Evolutionary conservation across 441 rosid species (phyloP), one percentile per base, ranked within the genome.

Genomic region (Corymbia calophylla): DNA sequence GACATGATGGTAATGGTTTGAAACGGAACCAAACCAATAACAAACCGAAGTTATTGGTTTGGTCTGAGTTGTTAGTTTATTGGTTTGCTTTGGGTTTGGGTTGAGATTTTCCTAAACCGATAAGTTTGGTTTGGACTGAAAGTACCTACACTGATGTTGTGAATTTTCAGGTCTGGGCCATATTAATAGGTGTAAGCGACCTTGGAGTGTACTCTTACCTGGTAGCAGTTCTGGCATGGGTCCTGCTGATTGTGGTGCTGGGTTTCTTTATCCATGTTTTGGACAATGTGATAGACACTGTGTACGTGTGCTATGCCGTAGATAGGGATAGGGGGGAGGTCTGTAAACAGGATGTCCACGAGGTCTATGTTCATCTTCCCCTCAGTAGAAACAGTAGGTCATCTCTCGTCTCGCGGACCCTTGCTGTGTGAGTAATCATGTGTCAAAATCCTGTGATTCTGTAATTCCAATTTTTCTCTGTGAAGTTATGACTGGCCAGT

Each of bases 311-410:
- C 90, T 97, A 94, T 58, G 98, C 97, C 7, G 88, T 97, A 17
- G 99, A 96, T 88, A 90, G 92, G 90, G 99, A 97, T 90, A 93
- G 94, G 86, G 99, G 96, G 17, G 99, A 97, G 87, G 99, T 96
- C 58, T 95, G 94, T 89, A 97, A 95, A 91, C 95, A 95, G 85
- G 97, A 97, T 88, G 97, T 96, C 88, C 98, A 97, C 49, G 98
- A 96, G 91, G 97, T 97, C 54, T 97, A 97, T 87, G 95, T 94
- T 86, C 94, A 93, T 70, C 92, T 97, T 73, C 99, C 97, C 14
- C 91, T 94, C 90, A 94, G 95, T 89, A 91, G 97, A 93, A 96
- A 93, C 93, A 88, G 91, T 62, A 94, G 96, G 90, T 70, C 95
- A 2, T n/a, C 93, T 8, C 87, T 89, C 32, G 89, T 90, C 68